Percentiles rank a stretch among this genome's conserved stretches.
Evolutionary conservation across 2,329 filamentous ascomycete species (phyloP).

Genomic region (Penicillium sp.): DNA sequence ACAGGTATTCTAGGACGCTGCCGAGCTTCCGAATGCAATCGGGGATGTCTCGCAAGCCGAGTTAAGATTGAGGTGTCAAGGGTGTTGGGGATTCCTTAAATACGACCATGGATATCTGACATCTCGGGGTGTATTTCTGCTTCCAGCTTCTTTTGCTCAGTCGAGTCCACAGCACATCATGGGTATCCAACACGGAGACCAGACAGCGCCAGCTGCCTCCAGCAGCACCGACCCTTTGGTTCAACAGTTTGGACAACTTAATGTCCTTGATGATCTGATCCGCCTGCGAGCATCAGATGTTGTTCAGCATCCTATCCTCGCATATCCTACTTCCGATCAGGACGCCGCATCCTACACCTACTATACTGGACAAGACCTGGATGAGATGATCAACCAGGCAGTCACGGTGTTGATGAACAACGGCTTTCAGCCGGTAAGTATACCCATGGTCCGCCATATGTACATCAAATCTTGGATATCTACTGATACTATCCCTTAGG

Average conservation of each 20-base stretch:
- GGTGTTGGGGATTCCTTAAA: background rate
- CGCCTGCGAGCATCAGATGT: conserved; percentile 37
- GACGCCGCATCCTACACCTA: conserved; percentile 36
- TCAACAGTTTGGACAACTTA: conserved; percentile 36
- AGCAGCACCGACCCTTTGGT: conserved; percentile 16
- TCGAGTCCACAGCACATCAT: conserved; percentile 5
- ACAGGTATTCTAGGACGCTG: conserved; percentile 4
- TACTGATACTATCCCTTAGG: conserved; percentile 8
- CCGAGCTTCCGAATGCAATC: conserved; percentile 16
- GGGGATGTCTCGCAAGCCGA: background rate
- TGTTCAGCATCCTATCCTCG: conserved; percentile 41
- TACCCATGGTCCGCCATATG: background rate
- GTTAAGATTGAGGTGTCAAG: background rate
- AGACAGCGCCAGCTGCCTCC: conserved; percentile 3
- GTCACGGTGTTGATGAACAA: conserved; percentile 29
- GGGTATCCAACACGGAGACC: conserved; percentile 19
- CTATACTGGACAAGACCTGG: conserved; percentile 41
- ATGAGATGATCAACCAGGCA: conserved; percentile 31
- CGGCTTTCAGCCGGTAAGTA: conserved; percentile 26
- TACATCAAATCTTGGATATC: no score
- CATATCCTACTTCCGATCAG: conserved; percentile 35
- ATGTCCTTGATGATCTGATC: conserved; percentile 42
- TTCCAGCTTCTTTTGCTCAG: background rate
- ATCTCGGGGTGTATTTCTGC: background rate
- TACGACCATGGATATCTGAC: background rate